Percentiles rank a stretch among this genome's conserved stretches.
These are phyloP conservation scores for Miscanthus lutarioriparius DNA, from an alignment of 176 grass and related monocot species.

Conservation along the genomic window DNA sequence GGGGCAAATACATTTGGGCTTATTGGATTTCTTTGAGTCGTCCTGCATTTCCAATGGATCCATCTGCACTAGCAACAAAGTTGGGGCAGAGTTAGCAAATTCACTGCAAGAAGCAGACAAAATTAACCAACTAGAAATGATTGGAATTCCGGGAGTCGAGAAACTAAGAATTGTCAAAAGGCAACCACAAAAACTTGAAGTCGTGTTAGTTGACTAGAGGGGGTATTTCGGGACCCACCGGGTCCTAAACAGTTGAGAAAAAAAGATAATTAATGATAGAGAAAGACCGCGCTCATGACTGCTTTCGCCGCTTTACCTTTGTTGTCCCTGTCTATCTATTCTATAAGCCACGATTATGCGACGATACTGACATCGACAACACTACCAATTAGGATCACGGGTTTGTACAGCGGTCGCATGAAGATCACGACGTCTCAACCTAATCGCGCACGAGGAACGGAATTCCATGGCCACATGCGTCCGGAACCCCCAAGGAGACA, in stretches of 20 bases:
- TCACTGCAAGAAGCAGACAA: neutral
- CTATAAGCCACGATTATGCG: conserved; percentile 26
- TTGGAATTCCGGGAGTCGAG: neutral
- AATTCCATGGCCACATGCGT: neutral
- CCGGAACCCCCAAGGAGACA: neutral
- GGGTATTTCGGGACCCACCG: conserved; percentile 23
- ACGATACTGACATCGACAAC: conserved; percentile 12
- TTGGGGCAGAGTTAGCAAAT: neutral
- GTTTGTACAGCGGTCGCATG: neutral
- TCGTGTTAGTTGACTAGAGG: neutral
- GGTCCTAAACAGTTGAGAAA: conserved; percentile 5
- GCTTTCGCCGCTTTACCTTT: neutral
- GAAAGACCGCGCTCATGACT: conserved; percentile 28
- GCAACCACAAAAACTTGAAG: neutral
- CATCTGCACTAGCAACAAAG: conserved; percentile 37
- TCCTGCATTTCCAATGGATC: conserved; percentile 29
- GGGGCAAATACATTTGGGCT: conserved; percentile 61
- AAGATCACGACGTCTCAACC: neutral
- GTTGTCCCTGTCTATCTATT: conserved; percentile 10
- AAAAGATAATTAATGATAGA: conserved; percentile 10
- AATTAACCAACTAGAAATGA: neutral
- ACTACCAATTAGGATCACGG: neutral
- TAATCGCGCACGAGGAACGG: neutral
- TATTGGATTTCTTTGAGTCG: conserved; percentile 47
- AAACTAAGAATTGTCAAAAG: neutral